Conservation (phyloP, 176 grass and related monocot genomes). For the Pharus latifolius region DNA sequence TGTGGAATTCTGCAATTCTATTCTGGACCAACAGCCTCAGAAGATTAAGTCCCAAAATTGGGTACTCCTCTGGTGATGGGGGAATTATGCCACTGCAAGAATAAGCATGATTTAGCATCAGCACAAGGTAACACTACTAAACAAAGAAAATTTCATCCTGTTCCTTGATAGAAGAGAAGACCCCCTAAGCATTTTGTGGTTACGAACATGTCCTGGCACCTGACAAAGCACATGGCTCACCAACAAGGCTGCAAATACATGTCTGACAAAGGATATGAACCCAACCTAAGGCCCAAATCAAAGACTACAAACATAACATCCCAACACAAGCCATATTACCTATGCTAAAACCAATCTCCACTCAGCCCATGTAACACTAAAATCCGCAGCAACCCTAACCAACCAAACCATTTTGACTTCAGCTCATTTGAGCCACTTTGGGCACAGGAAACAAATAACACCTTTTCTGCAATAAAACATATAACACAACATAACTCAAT, state of each 20-base stretch:
- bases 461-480: too few species aligned
- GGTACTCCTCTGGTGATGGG: slow-evolving; percentile 57
- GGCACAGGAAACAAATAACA: neutral
- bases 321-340: neutral
- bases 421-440: neutral
- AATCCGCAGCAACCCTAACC: neutral
- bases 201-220: neutral
- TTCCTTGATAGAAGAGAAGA: neutral
- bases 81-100: slow-evolving; percentile 67
- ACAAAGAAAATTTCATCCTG: neutral
- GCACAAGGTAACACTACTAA: neutral
- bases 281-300: neutral
- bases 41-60: slow-evolving; percentile 74
- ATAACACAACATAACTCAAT: neutral
- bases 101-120: slow-evolving; percentile 10
- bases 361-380: too few species aligned
- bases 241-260: neutral
- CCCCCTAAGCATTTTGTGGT: too few species aligned
- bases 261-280: neutral
- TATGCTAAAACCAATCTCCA: too few species aligned
- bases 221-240: neutral
- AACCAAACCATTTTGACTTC: neutral
- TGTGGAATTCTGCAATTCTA: slow-evolving; percentile 97
- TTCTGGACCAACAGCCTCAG: slow-evolving; percentile 86
- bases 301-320: neutral